Conservation (phyloP, 1,284 basidiomycete species). For the Cystobasidiaceae sp. region DNA sequence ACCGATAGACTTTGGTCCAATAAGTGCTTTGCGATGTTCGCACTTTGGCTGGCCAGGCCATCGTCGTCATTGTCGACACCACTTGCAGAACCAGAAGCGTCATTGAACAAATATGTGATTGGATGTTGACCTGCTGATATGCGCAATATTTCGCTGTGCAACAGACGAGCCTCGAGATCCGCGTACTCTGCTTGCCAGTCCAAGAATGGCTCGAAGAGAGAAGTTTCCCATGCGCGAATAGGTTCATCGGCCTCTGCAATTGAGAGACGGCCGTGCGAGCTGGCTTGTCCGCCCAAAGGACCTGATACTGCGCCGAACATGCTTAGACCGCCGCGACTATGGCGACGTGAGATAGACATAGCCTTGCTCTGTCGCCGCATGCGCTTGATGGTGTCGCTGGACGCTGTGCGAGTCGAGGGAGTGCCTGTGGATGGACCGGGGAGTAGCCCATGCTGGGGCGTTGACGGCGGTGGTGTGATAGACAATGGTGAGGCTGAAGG, state of each 20-base stretch:
- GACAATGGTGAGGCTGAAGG: constrained; percentile 13
- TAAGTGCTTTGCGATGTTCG: constrained; percentile 18
- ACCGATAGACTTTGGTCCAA: constrained; percentile 61
- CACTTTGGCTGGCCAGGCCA: constrained; percentile 41
- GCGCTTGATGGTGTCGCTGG: constrained; percentile 10
- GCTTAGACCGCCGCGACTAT: constrained; percentile 1
- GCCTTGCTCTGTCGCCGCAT: constrained; percentile 16
- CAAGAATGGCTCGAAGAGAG: constrained; percentile 84
- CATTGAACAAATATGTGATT: constrained; percentile 10
- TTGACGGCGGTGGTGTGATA: constrained; percentile 46
- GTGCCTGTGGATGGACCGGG: constrained; percentile 45
- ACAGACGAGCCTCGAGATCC: constrained; percentile 55
- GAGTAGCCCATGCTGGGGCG: constrained; percentile 47
- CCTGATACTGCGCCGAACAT: neutral
- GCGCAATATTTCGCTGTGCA: constrained; percentile 3
- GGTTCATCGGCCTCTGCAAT: constrained; percentile 26
- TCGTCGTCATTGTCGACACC: constrained; percentile 50
- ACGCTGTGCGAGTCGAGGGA: constrained; percentile 23
- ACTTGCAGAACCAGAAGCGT: neutral
- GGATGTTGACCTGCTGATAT: constrained; percentile 17
- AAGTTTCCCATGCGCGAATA: constrained; percentile 67
- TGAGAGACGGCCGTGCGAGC: neutral
- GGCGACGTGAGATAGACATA: constrained; percentile 47
- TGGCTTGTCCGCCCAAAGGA: neutral
- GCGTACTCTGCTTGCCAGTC: constrained; percentile 80